Evolutionary conservation across 805 yeast genomes (phyloP), one percentile per base, ranked within the genome.

Genomic region (Wickerhamia fluorescens): DNA sequence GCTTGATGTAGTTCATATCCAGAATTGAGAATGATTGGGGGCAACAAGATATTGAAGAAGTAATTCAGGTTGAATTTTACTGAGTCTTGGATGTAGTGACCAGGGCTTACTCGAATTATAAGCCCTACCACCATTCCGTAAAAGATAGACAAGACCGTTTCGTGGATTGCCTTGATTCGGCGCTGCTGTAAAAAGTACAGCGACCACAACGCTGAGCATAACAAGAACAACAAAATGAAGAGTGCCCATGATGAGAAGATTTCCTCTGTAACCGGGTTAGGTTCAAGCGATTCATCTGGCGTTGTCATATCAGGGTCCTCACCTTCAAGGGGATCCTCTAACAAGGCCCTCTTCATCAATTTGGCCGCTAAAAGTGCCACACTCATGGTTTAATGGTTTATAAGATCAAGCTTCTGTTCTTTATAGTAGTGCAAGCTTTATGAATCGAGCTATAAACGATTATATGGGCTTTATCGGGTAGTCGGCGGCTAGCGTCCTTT

Each of bases 241-340:
- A 92, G 61, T 0, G 98, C 97, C 99, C 98, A 92, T 0, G 96
- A 86, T 4, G 95, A 83, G 54, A 87, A 92, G 44, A 92, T 86
- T 55, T 92, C 99, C 45, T 89, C 96, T 3, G 89, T 77, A 13
- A 86, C 81, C 0, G 97, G 96, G 47, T 84, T 86, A 5, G 78
- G 68, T 9, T 69, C 79, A 20, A 77, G 85, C 13, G 54, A 52
- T 17, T 60, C 69, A 42, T 71, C 83, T 0, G 77, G 74, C 11
- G 69, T 49, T 1, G 65, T 40, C 14, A 52, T 38, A 17, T 61
- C 68, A 16, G 67, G 63, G 23, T 63, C 68, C n/a, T 52, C 58
- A 25, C 67, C 74, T 11, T 36, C 15, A 29, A 46, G 56, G 13
- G 33, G 45, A 14, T 41, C 53, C 6, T 38, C 48, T 7, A 40